phyloP scores from a whole-genome alignment of 371 early-diverging fungal species.

The Rhizopus arrhizus region DNA sequence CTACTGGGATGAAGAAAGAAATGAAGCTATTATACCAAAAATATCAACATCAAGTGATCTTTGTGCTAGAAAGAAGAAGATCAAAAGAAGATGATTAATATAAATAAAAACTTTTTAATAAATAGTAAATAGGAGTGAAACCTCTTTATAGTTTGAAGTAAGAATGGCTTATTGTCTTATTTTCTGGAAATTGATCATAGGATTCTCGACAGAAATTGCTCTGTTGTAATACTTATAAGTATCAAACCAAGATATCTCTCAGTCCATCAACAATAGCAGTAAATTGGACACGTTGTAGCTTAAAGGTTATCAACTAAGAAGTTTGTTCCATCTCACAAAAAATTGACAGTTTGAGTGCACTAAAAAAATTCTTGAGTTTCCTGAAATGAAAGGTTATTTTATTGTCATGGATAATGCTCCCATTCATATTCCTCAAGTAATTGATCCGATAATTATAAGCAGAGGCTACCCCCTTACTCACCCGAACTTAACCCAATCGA shows the following conservation, averaged over 20 bases:
- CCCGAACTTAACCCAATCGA: constrained; percentile 17
- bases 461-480: constrained; percentile 14
- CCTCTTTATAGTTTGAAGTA: constrained; percentile 6
- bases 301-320: constrained; percentile 2
- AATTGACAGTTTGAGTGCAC: constrained; percentile 5
- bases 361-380: constrained; percentile 5
- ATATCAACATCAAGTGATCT: neutral
- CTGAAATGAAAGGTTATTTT: neutral
- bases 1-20: constrained; percentile 6
- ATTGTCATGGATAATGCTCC: neutral
- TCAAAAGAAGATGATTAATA: constrained; percentile 2
- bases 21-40: constrained; percentile 1
- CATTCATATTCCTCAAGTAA: neutral
- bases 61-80: constrained; percentile 6
- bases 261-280: constrained; percentile 3
- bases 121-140: constrained; percentile 3
- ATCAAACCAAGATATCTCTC: constrained; percentile 7
- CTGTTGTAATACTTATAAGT: constrained; percentile 4
- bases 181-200: constrained; percentile 5
- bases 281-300: constrained; percentile 1
- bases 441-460: constrained; percentile 1
- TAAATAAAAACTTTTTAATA: neutral
- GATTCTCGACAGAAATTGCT: constrained; percentile 2
- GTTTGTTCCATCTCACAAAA: constrained; percentile 3
- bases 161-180: constrained; percentile 2